Base-by-base conservation (phyloP, 768 basidiomycete species). In the Phanerochaete sordida region DNA sequence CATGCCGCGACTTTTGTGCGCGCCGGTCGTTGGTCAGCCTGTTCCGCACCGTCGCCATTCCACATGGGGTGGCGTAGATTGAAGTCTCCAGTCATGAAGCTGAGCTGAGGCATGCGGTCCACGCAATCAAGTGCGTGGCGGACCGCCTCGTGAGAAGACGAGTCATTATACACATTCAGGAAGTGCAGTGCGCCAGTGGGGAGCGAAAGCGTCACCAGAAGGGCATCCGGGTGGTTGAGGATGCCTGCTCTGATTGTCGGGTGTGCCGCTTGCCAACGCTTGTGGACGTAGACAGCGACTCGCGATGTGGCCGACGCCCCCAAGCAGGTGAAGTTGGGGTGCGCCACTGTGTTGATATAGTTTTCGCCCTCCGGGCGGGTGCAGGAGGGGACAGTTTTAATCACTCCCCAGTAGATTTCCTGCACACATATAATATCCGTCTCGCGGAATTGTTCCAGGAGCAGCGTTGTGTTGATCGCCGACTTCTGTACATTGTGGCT, bases 101-200 rank as follows among this genome's bases (percentile, higher is more conserved):
- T 16, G 12, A 56, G 11, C 2, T 35, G 23, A 44, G 55, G 55
- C 24, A 56, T 24, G 11, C 6, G 12, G 33, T 24, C 33, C 6
- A 24, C 57, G 9, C 57, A 30, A n/a, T 58, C 47, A 5, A 9
- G 19, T n/a, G 51, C 47, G 35, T 35, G 35, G 5, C 7, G 28
- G 3, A 58, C 28, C 19, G 57, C 47, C 30, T 6, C 23, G 31
- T 12, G 13, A 2, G 47, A 33, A 15, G 3, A 6, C 2, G 30
- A 13, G n/a, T 49, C 28, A 43, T 58, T 58, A 47, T 58, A 58
- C 8, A 58, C 47, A 28, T 58, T 58, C 31, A 58, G 49, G 27
- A 58, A 49, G 6, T 27, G 30, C 1, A 58, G 6, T 16, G 8
- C 23, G 9, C 57, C 31, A 12, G 12, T 12, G 6, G 27, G 8